Conservation (phyloP, 2,329 filamentous ascomycete genomes). For the Fusarium oxysporum region DNA sequence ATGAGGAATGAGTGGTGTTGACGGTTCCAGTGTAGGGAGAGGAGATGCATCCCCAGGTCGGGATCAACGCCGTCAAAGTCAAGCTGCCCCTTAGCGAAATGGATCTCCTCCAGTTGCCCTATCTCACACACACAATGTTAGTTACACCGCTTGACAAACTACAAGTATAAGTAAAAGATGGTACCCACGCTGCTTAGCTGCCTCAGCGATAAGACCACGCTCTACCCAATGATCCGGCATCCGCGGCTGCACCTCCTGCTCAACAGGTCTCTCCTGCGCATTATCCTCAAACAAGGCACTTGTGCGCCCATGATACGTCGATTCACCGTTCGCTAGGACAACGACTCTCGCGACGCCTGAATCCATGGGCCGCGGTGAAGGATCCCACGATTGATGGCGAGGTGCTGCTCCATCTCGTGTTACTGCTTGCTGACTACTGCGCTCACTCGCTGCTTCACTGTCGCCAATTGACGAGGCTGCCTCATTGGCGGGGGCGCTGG, state of each 20-base stretch:
- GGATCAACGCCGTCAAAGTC: slow-evolving; percentile 68
- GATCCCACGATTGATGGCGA: slow-evolving; percentile 12
- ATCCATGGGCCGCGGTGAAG: slow-evolving; percentile 8
- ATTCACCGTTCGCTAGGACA: slow-evolving; percentile 54
- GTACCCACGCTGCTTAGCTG: slow-evolving; percentile 38
- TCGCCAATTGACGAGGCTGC: not conserved
- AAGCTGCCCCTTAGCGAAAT: slow-evolving; percentile 57
- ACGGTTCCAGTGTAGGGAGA: slow-evolving; percentile 65
- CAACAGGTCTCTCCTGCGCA: slow-evolving; percentile 16
- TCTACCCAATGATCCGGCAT: slow-evolving; percentile 56
- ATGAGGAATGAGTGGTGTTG: slow-evolving; percentile 60
- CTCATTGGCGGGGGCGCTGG: not conserved
- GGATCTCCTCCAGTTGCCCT: slow-evolving; percentile 62
- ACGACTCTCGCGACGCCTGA: slow-evolving; percentile 52
- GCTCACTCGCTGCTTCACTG: slow-evolving; percentile 1
- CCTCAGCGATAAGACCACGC: slow-evolving; percentile 51
- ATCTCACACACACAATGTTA: not conserved
- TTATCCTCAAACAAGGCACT: slow-evolving; percentile 60
- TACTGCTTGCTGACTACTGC: not conserved
- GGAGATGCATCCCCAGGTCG: slow-evolving; percentile 62
- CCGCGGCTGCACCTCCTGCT: slow-evolving; percentile 43
- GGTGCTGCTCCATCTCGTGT: slow-evolving; percentile 8
- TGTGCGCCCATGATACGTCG: slow-evolving; percentile 62
- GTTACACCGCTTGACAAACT: not conserved
- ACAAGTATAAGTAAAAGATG: slow-evolving; percentile 37